phyloP scores from a whole-genome alignment of 805 yeast species.

The Kluyveromyces wickerhamii region DNA sequence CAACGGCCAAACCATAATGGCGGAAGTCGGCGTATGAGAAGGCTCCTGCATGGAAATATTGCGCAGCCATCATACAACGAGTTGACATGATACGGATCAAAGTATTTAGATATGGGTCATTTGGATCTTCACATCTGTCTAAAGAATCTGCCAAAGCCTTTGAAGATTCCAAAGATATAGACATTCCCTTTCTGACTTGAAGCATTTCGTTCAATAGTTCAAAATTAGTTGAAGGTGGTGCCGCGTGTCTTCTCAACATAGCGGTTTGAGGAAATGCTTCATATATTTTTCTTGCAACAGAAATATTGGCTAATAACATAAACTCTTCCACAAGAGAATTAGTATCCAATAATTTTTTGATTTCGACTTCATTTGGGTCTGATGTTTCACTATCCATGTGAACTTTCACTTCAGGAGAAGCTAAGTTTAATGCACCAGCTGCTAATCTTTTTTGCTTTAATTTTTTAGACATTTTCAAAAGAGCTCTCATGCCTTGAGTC shows the following conservation, averaged over 20 bases:
- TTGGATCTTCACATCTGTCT: slow-evolving; percentile 75
- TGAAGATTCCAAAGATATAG: slow-evolving; percentile 75
- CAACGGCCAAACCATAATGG: slow-evolving; percentile 96
- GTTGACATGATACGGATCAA: slow-evolving; percentile 94
- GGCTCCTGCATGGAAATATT: slow-evolving; percentile 87
- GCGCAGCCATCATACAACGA: slow-evolving; percentile 99
- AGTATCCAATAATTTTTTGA: slow-evolving; percentile 80
- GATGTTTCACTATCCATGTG: slow-evolving; percentile 96
- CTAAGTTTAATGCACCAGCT: slow-evolving; percentile 93
- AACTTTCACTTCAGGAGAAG: slow-evolving; percentile 97
- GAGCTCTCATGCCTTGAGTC: slow-evolving; percentile 80
- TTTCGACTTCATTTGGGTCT: slow-evolving; percentile 92
- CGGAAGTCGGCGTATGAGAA: slow-evolving; percentile 85
- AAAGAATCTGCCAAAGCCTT: slow-evolving; percentile 89
- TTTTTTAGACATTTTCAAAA: slow-evolving; percentile 71
- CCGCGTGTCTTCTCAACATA: slow-evolving; percentile 93
- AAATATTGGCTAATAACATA: slow-evolving; percentile 93
- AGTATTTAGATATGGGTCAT: slow-evolving; percentile 89
- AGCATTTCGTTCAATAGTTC: slow-evolving; percentile 86
- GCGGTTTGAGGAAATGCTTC: slow-evolving; percentile 97
- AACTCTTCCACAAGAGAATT: slow-evolving; percentile 96
- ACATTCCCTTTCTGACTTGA: slow-evolving; percentile 66
- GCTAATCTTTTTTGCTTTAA: slow-evolving; percentile 79
- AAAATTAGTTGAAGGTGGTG: slow-evolving; percentile 94
- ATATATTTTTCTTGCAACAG: slow-evolving; percentile 88